A percentile compares a stretch with the other conserved stretches of the same genome.
These are phyloP conservation scores for Corrigiola litoralis DNA, from an alignment of 179 eudicot genomes.

Conservation along the genomic window DNA sequence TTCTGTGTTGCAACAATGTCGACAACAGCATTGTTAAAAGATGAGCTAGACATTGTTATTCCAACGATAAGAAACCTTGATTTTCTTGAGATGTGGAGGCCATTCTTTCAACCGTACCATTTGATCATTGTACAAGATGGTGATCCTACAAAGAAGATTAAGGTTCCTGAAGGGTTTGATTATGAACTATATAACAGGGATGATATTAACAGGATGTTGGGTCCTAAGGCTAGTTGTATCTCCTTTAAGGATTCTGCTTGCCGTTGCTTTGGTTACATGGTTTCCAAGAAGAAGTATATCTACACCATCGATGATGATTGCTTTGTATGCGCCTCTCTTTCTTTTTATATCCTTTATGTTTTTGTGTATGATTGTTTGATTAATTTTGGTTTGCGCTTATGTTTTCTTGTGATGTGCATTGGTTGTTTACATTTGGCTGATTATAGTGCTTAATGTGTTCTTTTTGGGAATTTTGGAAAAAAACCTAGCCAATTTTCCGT, in stretches of 20 bases:
- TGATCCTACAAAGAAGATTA: conserved; percentile 70
- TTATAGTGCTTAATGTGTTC: not conserved
- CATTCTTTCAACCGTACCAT: conserved; percentile 77
- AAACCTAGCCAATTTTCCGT: too few relatives aligned
- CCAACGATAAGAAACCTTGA: conserved; percentile 93
- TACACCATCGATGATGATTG: conserved; percentile 91
- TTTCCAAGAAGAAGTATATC: conserved; percentile 89
- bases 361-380: not conserved
- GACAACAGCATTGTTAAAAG: conserved; percentile 50
- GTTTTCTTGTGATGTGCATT: not conserved
- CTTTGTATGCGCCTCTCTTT: conserved; percentile 50
- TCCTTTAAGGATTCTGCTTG: conserved; percentile 98
- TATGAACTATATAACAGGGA: conserved; percentile 85
- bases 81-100: conserved; percentile 96
- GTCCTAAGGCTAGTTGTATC: conserved; percentile 82
- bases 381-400: not conserved
- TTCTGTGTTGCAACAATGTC: conserved; percentile 27
- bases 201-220: conserved; percentile 73
- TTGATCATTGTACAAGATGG: conserved; percentile 93
- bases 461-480: too few relatives aligned
- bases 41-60: conserved; percentile 88
- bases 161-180: conserved; percentile 82
- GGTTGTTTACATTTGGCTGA: not conserved
- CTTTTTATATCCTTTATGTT: not conserved
- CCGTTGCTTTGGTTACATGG: conserved; percentile 88